Percentiles rank a stretch among this genome's conserved stretches.
Evolutionary conservation across 352 stramenopile species (phyloP).

Genomic region (Salisapilia sapeloensis): DNA sequence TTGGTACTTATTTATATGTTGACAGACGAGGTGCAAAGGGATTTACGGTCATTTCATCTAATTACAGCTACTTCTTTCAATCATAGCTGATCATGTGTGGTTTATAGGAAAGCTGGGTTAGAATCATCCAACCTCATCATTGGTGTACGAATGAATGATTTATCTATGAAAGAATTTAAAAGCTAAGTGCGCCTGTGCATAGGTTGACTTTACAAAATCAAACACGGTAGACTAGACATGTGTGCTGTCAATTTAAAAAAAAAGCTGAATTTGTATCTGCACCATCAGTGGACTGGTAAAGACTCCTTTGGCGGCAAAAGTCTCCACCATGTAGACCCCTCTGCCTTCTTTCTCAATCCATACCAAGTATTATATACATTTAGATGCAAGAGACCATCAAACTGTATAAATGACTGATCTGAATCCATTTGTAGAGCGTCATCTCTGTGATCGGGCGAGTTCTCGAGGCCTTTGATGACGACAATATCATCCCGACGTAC

Average conservation of each 20-base stretch:
- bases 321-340: conserved; percentile 41
- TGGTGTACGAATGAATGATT: conserved; percentile 18
- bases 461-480: conserved; percentile 60
- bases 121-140: conserved; percentile 60
- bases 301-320: conserved; percentile 35
- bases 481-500: conserved; percentile 58
- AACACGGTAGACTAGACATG: conserved; percentile 15
- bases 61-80: conserved; percentile 2
- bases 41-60: conserved; percentile 10
- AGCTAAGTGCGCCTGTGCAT: conserved; percentile 1
- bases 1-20: conserved; percentile 1
- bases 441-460: conserved; percentile 62
- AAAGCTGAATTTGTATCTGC: not conserved
- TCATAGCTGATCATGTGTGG: not conserved
- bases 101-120: conserved; percentile 23
- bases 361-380: conserved; percentile 24
- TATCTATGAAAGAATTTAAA: too few relatives aligned
- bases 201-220: conserved; percentile 58
- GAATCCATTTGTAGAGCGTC: conserved; percentile 15
- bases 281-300: conserved; percentile 32
- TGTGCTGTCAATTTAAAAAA: not conserved
- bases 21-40: conserved; percentile 28
- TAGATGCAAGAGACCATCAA: not conserved
- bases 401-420: not conserved
- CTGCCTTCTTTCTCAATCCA: conserved; percentile 19